Evolutionary conservation across 805 yeast genomes (phyloP), one percentile per base, ranked within the genome.

Genomic region (Ascoidea rubescens): DNA sequence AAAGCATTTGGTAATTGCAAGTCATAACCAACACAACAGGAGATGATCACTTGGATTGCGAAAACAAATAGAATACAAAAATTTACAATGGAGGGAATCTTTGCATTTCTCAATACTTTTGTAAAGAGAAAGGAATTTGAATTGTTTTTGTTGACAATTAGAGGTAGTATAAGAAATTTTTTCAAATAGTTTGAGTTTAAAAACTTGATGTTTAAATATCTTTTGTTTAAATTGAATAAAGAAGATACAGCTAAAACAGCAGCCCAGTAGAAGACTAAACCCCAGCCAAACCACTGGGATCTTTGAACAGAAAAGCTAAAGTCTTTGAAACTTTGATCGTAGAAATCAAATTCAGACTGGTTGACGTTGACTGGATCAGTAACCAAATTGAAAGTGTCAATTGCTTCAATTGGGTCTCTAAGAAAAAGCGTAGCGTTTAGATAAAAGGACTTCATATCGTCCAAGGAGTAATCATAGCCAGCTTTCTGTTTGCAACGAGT

Each of bases 221-320:
- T 37, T 37, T 37, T 37, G 14, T 37, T 37, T 14, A 67, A 45
- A 52, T 69, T 67, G 50, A 58, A 51, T 1, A 68, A 6, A 1
- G 71, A 64, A 0, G 67, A 67, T 1, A 68, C 44, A 0, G 60
- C 47, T 31, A 73, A 50, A 14, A 73, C 56, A 5, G 64, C 59
- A 0, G 60, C 61, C 77, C 77, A 73, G 52, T 62, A 72, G 53
- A 69, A 69, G 31, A 71, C 62, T 45, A 63, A 59, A n/a, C 75
- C 77, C 77, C 77, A 73, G 8, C 73, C 75, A 50, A 66, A 67
- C 59, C 71, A 65, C 54, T 67, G 72, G 17, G 73, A 67, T 49
- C 69, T 61, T 31, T 63, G 54, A 6, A 71, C 71, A 42, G 67
- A 68, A 5, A 65, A 62, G 30, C 69, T 65, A 46, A 60, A 66